These are phyloP conservation scores for Paramecium pentaurelia DNA, from an alignment of 73 alveolate species.

Conservation along the genomic window DNA sequence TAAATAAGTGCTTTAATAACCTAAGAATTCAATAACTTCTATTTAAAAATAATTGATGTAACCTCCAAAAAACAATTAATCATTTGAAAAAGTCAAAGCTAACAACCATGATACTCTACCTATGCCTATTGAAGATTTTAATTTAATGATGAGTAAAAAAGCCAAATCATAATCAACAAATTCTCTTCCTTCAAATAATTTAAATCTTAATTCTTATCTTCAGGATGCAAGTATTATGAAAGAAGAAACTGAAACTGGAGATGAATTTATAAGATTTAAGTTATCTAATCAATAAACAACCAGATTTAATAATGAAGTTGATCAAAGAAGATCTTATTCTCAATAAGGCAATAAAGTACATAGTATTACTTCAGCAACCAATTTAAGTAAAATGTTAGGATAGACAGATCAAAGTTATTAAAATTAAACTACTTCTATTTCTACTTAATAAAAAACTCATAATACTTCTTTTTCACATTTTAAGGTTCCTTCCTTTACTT, in stretches of 20 bases:
- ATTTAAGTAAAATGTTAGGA: not conserved
- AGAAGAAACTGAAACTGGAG: not conserved
- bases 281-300: not conserved
- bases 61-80: not conserved
- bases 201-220: not conserved
- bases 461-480: constrained; percentile 28
- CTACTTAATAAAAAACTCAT: constrained; percentile 11
- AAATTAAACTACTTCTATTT: not conserved
- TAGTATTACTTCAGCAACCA: not conserved
- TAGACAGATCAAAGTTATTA: constrained; percentile 3
- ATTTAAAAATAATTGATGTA: not conserved
- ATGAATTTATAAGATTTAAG: not conserved
- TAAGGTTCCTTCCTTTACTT: constrained; percentile 20
- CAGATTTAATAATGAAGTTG: not conserved
- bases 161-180: constrained; percentile 6
- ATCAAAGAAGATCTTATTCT: constrained; percentile 26
- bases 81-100: constrained; percentile 1
- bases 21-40: not conserved
- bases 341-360: not conserved
- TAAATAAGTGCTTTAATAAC: not conserved
- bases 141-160: not conserved
- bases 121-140: constrained; percentile 24
- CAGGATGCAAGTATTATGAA: constrained; percentile 18
- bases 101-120: constrained; percentile 22
- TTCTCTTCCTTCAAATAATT: constrained; percentile 8